Percentiles rank a stretch among this genome's conserved stretches.
Conservation (phyloP, 139 green algal species). For the Chlamydomonas applanata region DNA sequence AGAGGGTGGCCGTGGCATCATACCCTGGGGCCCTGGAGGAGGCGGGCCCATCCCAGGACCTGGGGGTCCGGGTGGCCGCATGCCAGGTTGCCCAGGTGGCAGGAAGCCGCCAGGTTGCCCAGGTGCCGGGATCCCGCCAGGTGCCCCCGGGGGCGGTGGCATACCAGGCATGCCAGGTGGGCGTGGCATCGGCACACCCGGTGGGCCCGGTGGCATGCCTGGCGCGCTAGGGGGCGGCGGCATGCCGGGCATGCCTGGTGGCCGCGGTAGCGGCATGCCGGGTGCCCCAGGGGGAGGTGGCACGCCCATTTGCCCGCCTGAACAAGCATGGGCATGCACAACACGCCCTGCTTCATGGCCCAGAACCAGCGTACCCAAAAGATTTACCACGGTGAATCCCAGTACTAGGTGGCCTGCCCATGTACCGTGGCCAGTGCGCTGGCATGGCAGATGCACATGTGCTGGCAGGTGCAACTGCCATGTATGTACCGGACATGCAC, state of each 20-base stretch:
- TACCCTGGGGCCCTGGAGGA: too few relatives aligned
- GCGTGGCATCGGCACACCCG: neutral
- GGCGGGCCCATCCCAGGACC: too few relatives aligned
- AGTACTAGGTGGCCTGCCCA: too few relatives aligned
- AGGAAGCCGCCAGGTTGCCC: too few relatives aligned
- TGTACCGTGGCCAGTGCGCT: neutral
- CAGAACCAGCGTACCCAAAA: too few relatives aligned
- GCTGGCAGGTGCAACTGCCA: neutral
- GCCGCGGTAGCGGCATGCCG: neutral
- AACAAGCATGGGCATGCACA: neutral
- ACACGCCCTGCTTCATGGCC: too few relatives aligned
- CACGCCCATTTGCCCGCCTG: neutral
- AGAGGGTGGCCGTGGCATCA: too few relatives aligned
- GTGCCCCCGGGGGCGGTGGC: too few relatives aligned
- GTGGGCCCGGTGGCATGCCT: neutral
- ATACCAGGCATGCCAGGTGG: neutral
- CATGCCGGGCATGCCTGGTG: neutral
- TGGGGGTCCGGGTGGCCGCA: too few relatives aligned
- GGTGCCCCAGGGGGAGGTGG: neutral
- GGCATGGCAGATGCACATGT: neutral
- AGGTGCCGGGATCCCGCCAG: too few relatives aligned
- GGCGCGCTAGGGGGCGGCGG: neutral
- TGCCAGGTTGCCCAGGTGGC: too few relatives aligned
- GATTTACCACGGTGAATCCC: too few relatives aligned
- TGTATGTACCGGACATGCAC: neutral